Evolutionary conservation across 176 grass and related monocot species (phyloP).

Genomic region (Lolium rigidum): DNA sequence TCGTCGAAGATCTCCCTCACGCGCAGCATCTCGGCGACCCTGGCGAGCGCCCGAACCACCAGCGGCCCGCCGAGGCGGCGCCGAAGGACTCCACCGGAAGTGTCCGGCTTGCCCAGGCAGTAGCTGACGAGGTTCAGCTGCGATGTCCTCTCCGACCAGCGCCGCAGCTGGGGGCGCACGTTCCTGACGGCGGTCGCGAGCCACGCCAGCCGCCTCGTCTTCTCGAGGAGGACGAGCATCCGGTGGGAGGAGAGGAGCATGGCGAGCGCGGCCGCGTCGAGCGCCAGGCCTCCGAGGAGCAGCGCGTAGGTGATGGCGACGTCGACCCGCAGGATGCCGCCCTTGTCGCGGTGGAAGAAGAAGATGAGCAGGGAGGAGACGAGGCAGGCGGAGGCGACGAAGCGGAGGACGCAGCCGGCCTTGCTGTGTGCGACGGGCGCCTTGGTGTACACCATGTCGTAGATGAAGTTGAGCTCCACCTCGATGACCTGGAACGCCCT

Average conservation of each 20-base stretch:
- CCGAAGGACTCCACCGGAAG: no score
- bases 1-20: constrained; percentile 22
- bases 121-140: constrained; percentile 46
- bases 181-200: rapidly evolving
- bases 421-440: not conserved
- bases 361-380: constrained; percentile 37
- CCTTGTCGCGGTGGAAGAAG: constrained; percentile 36
- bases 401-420: constrained; percentile 29
- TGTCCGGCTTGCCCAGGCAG: constrained; percentile 17
- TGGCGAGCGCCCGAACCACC: not conserved
- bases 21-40: rapidly evolving
- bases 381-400: constrained; percentile 36
- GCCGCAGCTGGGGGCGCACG: not conserved
- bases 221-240: not conserved
- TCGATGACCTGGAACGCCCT: constrained; percentile 44
- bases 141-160: constrained; percentile 36
- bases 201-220: rapidly evolving
- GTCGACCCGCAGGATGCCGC: not conserved
- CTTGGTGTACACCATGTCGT: constrained; percentile 81
- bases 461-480: constrained; percentile 70
- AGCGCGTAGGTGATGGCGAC: constrained; percentile 59
- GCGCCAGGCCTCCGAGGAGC: constrained; percentile 48
- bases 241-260: constrained; percentile 46
- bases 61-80: not conserved
- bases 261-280: constrained; percentile 17